Evolutionary conservation across 495 filamentous ascomycete species (phyloP).

Genomic region (Letharia lupina): DNA sequence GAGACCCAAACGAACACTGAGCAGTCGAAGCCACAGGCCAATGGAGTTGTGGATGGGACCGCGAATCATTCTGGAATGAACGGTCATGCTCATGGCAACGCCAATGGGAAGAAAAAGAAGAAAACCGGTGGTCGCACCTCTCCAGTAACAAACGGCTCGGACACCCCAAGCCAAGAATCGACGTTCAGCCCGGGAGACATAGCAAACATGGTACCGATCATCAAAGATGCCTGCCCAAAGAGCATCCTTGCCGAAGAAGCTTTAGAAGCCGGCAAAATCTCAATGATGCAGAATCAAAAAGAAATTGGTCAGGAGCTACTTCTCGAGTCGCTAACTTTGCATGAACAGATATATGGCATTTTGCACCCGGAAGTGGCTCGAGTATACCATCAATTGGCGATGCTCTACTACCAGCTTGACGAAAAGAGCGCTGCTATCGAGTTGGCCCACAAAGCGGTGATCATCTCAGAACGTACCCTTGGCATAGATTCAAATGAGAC

Average conservation of each 20-base stretch:
- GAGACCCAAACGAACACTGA: slow-evolving; percentile 32
- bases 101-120: slow-evolving; percentile 75
- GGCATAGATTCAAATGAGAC: slow-evolving; percentile 93
- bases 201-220: slow-evolving; percentile 79
- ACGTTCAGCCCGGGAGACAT: slow-evolving; percentile 78
- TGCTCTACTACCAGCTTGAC: slow-evolving; percentile 89
- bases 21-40: slow-evolving; percentile 31
- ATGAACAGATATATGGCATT: slow-evolving; percentile 98
- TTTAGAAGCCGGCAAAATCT: slow-evolving; percentile 88
- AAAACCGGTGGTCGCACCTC: slow-evolving; percentile 44
- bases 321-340: slow-evolving; percentile 86
- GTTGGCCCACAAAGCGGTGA: slow-evolving; percentile 90
- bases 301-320: slow-evolving; percentile 94
- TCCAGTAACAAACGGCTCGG: slow-evolving; percentile 42
- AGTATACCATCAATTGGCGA: slow-evolving; percentile 88
- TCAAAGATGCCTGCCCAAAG: slow-evolving; percentile 86
- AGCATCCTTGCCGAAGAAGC: slow-evolving; percentile 92
- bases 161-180: slow-evolving; percentile 34
- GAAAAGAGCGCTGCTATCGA: slow-evolving; percentile 94
- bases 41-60: slow-evolving; percentile 31
- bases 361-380: slow-evolving; percentile 94
- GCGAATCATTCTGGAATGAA: slow-evolving; percentile 33
- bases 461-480: slow-evolving; percentile 88
- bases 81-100: slow-evolving; percentile 30
- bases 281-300: slow-evolving; percentile 87